phyloP scores from a whole-genome alignment of 2,329 filamentous ascomycete genomes.

The Ceratocystis diversiconidia region DNA sequence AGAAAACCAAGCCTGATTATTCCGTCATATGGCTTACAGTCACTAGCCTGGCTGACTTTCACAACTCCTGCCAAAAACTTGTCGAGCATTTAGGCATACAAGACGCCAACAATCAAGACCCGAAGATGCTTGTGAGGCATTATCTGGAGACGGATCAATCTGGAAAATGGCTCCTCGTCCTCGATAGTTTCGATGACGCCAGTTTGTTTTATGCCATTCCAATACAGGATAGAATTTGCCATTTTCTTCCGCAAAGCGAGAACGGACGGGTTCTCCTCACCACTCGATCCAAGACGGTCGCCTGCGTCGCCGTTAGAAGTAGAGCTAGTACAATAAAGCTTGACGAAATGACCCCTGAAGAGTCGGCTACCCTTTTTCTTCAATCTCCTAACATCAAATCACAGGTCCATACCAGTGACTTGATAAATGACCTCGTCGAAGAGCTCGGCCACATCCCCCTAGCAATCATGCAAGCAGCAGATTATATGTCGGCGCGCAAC shows the following conservation, averaged over 20 bases:
- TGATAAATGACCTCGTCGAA: background rate
- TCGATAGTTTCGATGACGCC: constrained; percentile 22
- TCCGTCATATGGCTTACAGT: constrained; percentile 5
- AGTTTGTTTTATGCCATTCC: background rate
- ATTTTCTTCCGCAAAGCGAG: constrained; percentile 23
- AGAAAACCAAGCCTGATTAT: background rate
- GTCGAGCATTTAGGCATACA: background rate
- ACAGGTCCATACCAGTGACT: background rate
- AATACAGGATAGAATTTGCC: background rate
- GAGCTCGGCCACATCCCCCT: constrained; percentile 17
- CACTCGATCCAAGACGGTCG: constrained; percentile 7
- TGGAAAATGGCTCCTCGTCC: constrained; percentile 21
- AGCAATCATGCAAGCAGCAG: constrained; percentile 19
- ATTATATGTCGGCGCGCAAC: constrained; percentile 18
- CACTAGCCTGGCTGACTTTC: background rate
- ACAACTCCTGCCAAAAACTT: background rate
- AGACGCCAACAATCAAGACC: background rate
- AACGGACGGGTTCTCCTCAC: constrained; percentile 14
- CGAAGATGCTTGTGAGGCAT: constrained; percentile 15
- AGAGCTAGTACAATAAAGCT: background rate
- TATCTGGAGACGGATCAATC: constrained; percentile 19
- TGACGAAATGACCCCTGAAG: background rate
- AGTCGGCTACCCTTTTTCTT: background rate
- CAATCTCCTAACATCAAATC: background rate
- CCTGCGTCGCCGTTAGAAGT: background rate